Conservation (phyloP, 352 stramenopile species). For the Pythium sp. region DNA sequence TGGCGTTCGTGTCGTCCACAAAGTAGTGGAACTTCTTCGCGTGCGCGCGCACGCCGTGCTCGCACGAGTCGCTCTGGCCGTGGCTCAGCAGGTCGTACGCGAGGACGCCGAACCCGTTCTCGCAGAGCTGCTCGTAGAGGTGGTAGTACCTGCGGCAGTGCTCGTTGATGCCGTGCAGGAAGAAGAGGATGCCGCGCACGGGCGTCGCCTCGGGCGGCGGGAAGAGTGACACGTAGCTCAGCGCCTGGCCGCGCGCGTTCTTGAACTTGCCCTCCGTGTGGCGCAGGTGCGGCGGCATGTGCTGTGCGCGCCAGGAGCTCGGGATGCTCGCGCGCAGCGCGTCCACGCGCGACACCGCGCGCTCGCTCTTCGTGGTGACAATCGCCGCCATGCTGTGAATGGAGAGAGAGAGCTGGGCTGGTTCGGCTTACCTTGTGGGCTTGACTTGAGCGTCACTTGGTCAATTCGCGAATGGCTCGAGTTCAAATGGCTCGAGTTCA, state of each 20-base stretch:
- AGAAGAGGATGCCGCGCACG: slow-evolving; percentile 45
- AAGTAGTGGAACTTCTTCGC: slow-evolving; percentile 39
- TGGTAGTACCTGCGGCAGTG: slow-evolving; percentile 43
- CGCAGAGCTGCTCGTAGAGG: slow-evolving; percentile 40
- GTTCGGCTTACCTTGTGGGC: neutral
- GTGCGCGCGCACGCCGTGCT: slow-evolving; percentile 30
- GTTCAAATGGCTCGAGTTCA: no score
- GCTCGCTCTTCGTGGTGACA: neutral
- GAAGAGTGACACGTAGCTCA: slow-evolving; percentile 45
- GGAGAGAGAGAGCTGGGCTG: neutral
- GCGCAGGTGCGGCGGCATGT: slow-evolving; percentile 34
- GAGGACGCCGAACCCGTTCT: slow-evolving; percentile 36
- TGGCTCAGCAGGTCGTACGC: slow-evolving; percentile 52
- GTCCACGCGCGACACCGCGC: slow-evolving; percentile 7
- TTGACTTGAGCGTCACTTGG: neutral
- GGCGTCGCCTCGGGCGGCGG: slow-evolving; percentile 8
- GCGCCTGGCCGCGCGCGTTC: slow-evolving; percentile 38
- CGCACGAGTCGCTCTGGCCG: slow-evolving; percentile 37
- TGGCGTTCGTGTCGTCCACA: slow-evolving; percentile 51
- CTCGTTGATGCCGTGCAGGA: slow-evolving; percentile 48
- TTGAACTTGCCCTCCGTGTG: slow-evolving; percentile 33
- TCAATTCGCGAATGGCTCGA: neutral
- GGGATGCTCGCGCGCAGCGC: slow-evolving; percentile 13
- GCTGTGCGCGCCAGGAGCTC: slow-evolving; percentile 24
- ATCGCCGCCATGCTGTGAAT: neutral